Base-by-base conservation (phyloP, 768 basidiomycete genomes). In the Chalciporus sphaerocephalus region DNA sequence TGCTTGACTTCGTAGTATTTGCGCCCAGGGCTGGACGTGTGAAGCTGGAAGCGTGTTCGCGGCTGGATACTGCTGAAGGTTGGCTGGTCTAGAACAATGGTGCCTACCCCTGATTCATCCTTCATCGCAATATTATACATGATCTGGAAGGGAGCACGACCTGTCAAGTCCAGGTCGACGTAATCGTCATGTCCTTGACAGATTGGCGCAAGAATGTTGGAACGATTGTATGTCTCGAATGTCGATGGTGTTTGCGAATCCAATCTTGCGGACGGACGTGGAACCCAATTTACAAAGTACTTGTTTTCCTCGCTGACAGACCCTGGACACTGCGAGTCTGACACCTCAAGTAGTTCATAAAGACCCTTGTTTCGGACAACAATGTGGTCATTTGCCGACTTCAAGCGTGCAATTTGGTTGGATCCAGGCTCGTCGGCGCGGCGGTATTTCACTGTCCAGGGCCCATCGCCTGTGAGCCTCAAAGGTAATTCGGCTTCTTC, bases 1-100 rank as follows among this genome's bases (percentile, higher is more conserved):
- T 88, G 87, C 53, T 89, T 84, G 51, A 97, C 85, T 61, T 93
- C 89, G 57, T 96, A 97, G 59, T 83, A 90, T 60, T 92, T 83
- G 38, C 83, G 77, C 6, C 92, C 92, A 11, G 89, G 74, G 17
- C 76, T 78, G 0, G 81, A 78, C 0, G 89, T 92, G 45, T 83
- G 86, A 16, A 93, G 71, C 51, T 91, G 87, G 69, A 93, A 86
- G 37, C 87, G 79, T 4, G 87, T 85, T 33, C 78, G 77, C 9
- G 80, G 74, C 54, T 91, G 88, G 32, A 92, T 89, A 59, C 90
- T 91, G 65, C 83, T 90, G 70, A 92, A 85, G 1, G 79, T 82
- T 2, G 85, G 83, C 52, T 89, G 86, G 46, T 83, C 87, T 23
- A 87, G 69, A 38, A 91, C 73, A 50, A 73, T 79, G 2, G 81